phyloP scores from a whole-genome alignment of 1,284 basidiomycete genomes.

The Malassezia globosa region DNA sequence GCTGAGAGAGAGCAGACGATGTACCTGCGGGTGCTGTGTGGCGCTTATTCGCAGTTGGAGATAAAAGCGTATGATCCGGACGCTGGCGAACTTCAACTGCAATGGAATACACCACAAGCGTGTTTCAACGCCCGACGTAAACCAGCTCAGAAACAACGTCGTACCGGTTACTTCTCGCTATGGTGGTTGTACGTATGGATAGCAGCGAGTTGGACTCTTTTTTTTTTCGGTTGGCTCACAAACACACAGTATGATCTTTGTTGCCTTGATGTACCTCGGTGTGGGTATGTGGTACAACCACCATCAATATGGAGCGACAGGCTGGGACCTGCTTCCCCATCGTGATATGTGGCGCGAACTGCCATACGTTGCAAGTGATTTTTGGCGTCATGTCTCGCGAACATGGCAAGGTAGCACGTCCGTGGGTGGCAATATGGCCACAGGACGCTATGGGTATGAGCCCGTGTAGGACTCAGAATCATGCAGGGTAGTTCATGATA shows the following conservation, averaged over 20 bases:
- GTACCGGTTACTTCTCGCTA: background rate
- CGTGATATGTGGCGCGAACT: conserved; percentile 37
- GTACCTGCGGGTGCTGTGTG: background rate
- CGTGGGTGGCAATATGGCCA: background rate
- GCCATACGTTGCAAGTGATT: conserved; percentile 27
- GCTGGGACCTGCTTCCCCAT: conserved; percentile 38
- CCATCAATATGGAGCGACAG: conserved; percentile 33
- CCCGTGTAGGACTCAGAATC: background rate
- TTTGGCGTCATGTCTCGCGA: conserved; percentile 17
- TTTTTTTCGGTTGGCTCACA: conserved; percentile 1
- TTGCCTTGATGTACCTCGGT: conserved; percentile 24
- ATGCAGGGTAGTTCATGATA: background rate
- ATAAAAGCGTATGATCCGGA: background rate
- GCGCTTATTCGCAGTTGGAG: background rate
- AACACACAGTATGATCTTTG: conserved; percentile 8
- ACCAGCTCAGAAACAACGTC: background rate
- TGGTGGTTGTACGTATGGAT: background rate
- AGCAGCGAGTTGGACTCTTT: too few species aligned
- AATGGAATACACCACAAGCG: background rate
- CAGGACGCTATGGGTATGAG: conserved; percentile 3
- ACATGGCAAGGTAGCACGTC: too few species aligned
- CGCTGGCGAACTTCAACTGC: background rate
- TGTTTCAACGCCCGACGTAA: background rate
- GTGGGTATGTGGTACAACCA: conserved; percentile 36
- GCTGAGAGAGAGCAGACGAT: background rate